Conservation (phyloP, 2,329 filamentous ascomycete species). For the Epichloe amarillans region DNA sequence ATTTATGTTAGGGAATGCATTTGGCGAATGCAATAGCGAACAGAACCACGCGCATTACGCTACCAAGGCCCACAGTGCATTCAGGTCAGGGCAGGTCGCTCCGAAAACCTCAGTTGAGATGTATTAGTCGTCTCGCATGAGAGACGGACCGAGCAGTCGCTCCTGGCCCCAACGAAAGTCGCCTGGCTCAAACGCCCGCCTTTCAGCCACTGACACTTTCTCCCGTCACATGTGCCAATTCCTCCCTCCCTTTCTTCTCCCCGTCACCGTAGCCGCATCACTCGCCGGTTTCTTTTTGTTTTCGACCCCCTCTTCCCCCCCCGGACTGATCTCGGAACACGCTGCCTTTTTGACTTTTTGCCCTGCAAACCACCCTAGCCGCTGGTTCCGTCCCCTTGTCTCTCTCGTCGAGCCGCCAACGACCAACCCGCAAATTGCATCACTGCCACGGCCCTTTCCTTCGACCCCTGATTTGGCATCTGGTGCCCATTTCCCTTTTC, state of each 20-base stretch:
- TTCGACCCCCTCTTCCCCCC: background rate
- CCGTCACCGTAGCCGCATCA: background rate
- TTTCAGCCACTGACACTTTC: background rate
- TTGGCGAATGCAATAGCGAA: no score
- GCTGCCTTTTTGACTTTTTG: background rate
- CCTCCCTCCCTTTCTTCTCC: background rate
- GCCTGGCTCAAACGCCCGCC: background rate
- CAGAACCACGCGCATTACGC: no score
- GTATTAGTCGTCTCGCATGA: no score
- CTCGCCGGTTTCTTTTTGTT: background rate
- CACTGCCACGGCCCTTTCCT: background rate
- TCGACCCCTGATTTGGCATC: background rate
- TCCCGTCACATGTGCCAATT: background rate
- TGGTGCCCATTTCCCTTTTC: background rate
- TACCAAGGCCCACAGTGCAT: no score
- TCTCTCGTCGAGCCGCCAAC: background rate
- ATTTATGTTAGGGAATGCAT: no score
- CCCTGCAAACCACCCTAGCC: background rate
- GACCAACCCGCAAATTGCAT: background rate
- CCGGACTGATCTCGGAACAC: no score
- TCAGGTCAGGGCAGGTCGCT: no score
- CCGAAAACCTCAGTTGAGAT: no score
- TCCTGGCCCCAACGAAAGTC: background rate
- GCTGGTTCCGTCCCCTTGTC: background rate
- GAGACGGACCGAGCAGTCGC: background rate